Percentiles rank a stretch among this genome's conserved stretches.
These are phyloP conservation scores for Scleroderma citrinum DNA, from an alignment of 768 basidiomycete species.

Conservation along the genomic window DNA sequence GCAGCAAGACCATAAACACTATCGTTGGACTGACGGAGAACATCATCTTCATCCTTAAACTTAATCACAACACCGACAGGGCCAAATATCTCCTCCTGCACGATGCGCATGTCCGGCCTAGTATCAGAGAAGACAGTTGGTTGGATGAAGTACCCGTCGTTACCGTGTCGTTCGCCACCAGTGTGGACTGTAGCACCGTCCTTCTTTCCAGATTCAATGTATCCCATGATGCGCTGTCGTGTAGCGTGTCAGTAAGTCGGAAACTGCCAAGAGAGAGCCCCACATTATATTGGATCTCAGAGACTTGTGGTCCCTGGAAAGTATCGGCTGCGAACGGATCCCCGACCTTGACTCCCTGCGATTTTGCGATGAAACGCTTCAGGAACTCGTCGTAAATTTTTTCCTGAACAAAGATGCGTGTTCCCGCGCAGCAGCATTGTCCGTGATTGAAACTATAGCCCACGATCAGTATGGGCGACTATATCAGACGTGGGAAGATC, in stretches of 20 bases:
- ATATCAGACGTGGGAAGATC: slow-evolving; percentile 6
- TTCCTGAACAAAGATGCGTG: slow-evolving; percentile 77
- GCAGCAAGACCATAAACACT: slow-evolving; percentile 83
- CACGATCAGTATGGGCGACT: not conserved
- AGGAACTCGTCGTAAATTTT: slow-evolving; percentile 77
- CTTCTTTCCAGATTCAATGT: slow-evolving; percentile 69
- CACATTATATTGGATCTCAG: slow-evolving; percentile 67
- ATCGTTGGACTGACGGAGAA: slow-evolving; percentile 75
- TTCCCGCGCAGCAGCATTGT: slow-evolving; percentile 76
- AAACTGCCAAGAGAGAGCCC: slow-evolving; percentile 13
- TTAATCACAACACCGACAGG: slow-evolving; percentile 73
- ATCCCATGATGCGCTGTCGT: slow-evolving; percentile 62
- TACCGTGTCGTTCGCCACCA: slow-evolving; percentile 58
- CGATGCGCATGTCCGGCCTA: slow-evolving; percentile 67
- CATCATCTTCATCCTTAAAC: slow-evolving; percentile 66
- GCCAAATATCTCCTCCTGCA: slow-evolving; percentile 73
- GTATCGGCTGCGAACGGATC: slow-evolving; percentile 58
- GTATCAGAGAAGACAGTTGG: slow-evolving; percentile 74
- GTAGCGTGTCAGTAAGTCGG: not conserved
- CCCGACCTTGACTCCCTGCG: slow-evolving; percentile 55
- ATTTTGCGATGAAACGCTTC: slow-evolving; percentile 46
- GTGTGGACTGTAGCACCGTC: slow-evolving; percentile 62
- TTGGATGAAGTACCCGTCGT: slow-evolving; percentile 61
- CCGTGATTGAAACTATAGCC: slow-evolving; percentile 62
- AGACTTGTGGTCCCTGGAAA: slow-evolving; percentile 77